phyloP scores from a whole-genome alignment of 2,329 filamentous ascomycete genomes.

The Xylaria sp. region DNA sequence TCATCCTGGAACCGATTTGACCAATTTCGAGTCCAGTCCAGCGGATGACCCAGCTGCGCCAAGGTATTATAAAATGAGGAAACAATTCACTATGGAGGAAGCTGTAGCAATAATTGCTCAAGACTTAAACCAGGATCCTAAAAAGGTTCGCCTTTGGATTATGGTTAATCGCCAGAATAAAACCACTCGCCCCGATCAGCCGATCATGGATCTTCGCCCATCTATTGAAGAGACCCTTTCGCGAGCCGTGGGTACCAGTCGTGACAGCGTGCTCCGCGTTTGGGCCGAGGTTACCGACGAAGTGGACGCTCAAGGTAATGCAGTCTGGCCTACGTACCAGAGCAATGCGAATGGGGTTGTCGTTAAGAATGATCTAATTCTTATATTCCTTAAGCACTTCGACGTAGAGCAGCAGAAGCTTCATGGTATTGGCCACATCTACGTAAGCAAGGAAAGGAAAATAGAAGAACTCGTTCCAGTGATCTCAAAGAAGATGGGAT shows the following conservation, averaged over 20 bases:
- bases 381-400: conserved; percentile 94
- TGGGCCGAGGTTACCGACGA: conserved; percentile 86
- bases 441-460: conserved; percentile 87
- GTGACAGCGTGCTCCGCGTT: conserved; percentile 80
- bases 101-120: conserved; percentile 76
- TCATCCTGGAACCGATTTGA: conserved; percentile 87
- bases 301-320: conserved; percentile 72
- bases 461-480: conserved; percentile 83
- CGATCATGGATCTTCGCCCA: conserved; percentile 79
- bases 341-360: conserved; percentile 66
- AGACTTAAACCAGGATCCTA: conserved; percentile 74
- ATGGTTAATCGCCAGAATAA: conserved; percentile 99
- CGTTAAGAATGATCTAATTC: conserved; percentile 71
- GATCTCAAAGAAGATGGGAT: conserved; percentile 86
- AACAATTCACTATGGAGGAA: conserved; percentile 79
- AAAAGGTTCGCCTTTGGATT: conserved; percentile 84
- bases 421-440: conserved; percentile 82
- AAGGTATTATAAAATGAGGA: conserved; percentile 76
- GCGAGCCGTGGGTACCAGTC: conserved; percentile 61
- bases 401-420: conserved; percentile 80
- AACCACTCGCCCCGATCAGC: conserved; percentile 89
- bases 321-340: conserved; percentile 75
- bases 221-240: conserved; percentile 76
- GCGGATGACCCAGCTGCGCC: conserved; percentile 73
- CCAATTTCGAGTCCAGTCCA: conserved; percentile 69